A percentile compares a stretch with the other conserved stretches of the same genome.
phyloP scores from a whole-genome alignment of 2,329 filamentous ascomycete species.

The Pezicula rhizophila region DNA sequence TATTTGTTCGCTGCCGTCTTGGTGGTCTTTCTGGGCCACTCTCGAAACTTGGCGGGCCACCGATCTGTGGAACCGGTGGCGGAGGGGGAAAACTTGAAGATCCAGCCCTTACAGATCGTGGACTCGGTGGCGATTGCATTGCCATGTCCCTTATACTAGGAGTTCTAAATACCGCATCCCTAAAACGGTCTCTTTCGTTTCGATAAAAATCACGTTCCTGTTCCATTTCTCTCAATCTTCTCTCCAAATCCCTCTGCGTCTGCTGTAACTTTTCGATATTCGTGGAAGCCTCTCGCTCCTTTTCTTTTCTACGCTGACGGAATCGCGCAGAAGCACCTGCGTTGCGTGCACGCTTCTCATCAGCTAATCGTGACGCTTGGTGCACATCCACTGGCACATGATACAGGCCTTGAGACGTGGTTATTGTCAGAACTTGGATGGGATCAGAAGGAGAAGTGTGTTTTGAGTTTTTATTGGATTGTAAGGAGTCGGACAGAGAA shows the following conservation, averaged over 20 bases:
- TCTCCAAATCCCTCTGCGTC: constrained; percentile 59
- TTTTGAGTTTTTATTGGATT: constrained; percentile 24
- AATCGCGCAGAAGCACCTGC: constrained; percentile 81
- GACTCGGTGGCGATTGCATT: constrained; percentile 46
- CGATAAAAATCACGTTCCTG: constrained; percentile 70
- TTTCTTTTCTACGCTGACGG: constrained; percentile 73
- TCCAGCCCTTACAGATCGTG: constrained; percentile 24
- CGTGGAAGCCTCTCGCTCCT: constrained; percentile 65
- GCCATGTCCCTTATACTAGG: constrained; percentile 49
- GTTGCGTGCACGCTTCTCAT: constrained; percentile 81
- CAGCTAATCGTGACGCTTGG: constrained; percentile 73
- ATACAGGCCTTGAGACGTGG: constrained; percentile 46
- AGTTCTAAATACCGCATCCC: constrained; percentile 57
- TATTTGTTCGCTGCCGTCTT: constrained; percentile 24
- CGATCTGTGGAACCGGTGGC: constrained; percentile 6
- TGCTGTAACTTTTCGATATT: constrained; percentile 68
- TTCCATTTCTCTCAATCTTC: constrained; percentile 44
- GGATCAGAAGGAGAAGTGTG: constrained; percentile 24
- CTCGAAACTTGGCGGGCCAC: constrained; percentile 13
- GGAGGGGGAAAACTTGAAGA: constrained; percentile 14
- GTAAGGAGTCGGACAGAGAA: constrained; percentile 23
- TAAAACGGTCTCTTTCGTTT: constrained; percentile 64
- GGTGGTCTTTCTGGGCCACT: constrained; percentile 19
- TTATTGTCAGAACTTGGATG: constrained; percentile 29
- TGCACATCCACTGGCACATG: constrained; percentile 71